Evolutionary conservation across 2,329 filamentous ascomycete species (phyloP), one percentile per base, ranked within the genome.

Genomic region (Aspergillus tamarii): DNA sequence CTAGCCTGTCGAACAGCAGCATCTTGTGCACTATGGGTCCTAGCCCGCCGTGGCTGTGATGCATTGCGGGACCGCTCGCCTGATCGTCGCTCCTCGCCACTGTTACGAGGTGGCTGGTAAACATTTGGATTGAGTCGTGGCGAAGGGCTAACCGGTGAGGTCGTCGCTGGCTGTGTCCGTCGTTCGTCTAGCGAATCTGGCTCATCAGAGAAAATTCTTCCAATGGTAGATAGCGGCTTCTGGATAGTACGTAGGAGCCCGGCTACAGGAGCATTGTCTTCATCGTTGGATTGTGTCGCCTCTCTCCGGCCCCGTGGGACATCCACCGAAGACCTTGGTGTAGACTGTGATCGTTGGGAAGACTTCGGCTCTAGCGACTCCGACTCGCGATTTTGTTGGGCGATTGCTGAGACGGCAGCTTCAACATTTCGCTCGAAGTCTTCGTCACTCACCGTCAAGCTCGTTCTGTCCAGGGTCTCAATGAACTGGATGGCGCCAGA

Each of bases 371-470:
- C 74, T 56, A 76, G 69, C n/a, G 81, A 78, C 67, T 88, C 83
- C 41, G 85, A 82, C 64, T 84, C 81, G 63, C 88, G 87, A 72
- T 97, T 93, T 72, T 92, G 92, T 79, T 97, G 94, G 2, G 95
- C 94, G 69, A 99, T 99, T 48, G 92, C 92, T 7, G 93, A 97
- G 3, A 99, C 96, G 9, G 95, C 94, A 4, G 91, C 91, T 80
- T 99, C 95, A n/a, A 99, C 96, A 69, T 97, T 94, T 74, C 87
- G 88, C 76, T 99, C 95, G 73, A 99, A 99, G 43, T 98, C 95
- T 62, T 95, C 93, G 73, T 99, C 94, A 2, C 90, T 90, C 58
- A 99, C 95, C 1, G 95, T 98, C 9, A 99, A 82, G 30, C 91
- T 94, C 1, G 95, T 98, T 52, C 94, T 90, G 78, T 99, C 95